A percentile compares a stretch with the other conserved stretches of the same genome.
Conservation (phyloP, 768 basidiomycete genomes). For the Lepiota venenata region DNA sequence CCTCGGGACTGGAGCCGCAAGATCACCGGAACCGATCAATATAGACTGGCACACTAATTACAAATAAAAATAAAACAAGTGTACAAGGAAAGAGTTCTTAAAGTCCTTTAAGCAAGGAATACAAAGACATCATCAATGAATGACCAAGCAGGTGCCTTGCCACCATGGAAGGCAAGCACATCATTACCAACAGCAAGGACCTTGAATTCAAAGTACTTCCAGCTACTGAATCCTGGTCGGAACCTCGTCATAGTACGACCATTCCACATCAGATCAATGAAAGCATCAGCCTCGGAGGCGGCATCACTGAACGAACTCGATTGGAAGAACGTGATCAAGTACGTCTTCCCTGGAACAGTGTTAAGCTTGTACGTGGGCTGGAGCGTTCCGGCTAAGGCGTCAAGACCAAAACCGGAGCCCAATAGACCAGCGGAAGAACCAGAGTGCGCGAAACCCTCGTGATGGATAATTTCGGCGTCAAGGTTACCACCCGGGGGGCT, state of each 20-base stretch:
- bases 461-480: constrained; percentile 45
- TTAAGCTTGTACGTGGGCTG: constrained; percentile 25
- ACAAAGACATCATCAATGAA: constrained; percentile 44
- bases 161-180: constrained; percentile 37
- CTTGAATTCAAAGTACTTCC: constrained; percentile 31
- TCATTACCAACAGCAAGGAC: constrained; percentile 35
- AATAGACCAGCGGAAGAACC: constrained; percentile 37
- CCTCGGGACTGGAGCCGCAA: no score
- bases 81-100: not conserved
- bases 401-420: constrained; percentile 38
- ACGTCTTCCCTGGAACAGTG: constrained; percentile 33
- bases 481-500: constrained; percentile 30
- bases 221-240: constrained; percentile 33
- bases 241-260: constrained; percentile 28
- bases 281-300: constrained; percentile 28
- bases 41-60: no score
- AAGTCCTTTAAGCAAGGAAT: constrained; percentile 14
- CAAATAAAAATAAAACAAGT: no score
- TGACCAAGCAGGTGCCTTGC: constrained; percentile 43
- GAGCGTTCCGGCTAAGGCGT: constrained; percentile 36
- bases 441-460: constrained; percentile 34
- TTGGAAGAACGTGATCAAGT: constrained; percentile 41
- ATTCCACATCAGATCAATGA: constrained; percentile 44
- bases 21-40: no score
- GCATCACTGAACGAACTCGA: constrained; percentile 33